phyloP scores from a whole-genome alignment of 768 basidiomycete species.

The Tylopilus plumbeoviolaceoides region DNA sequence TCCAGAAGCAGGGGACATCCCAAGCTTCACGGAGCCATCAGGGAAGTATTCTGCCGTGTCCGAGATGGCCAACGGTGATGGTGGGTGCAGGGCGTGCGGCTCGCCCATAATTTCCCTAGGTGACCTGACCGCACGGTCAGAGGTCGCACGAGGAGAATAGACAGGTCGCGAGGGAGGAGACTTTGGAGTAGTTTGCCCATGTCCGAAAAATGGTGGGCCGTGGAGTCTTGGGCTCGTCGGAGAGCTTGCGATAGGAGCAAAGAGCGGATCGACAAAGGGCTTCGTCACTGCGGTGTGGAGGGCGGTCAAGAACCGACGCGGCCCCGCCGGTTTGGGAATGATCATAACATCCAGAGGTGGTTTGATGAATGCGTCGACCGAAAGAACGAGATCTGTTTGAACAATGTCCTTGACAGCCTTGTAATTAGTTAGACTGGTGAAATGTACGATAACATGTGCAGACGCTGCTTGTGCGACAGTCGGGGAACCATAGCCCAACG shows the following conservation, averaged over 20 bases:
- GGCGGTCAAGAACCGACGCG: constrained; percentile 87
- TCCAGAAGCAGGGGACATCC: constrained; percentile 76
- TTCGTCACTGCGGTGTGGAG: constrained; percentile 86
- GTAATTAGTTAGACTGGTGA: constrained; percentile 88
- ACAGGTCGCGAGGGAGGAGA: constrained; percentile 43
- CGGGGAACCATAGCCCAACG: constrained; percentile 37
- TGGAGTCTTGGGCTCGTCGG: constrained; percentile 73
- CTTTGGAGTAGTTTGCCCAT: constrained; percentile 32
- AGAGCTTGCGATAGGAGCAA: constrained; percentile 91
- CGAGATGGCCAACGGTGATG: constrained; percentile 67
- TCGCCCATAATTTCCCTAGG: constrained; percentile 42
- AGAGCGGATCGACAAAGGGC: constrained; percentile 86
- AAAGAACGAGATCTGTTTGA: constrained; percentile 48
- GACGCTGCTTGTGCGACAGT: constrained; percentile 29
- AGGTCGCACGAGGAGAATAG: constrained; percentile 38
- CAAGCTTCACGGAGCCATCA: constrained; percentile 66
- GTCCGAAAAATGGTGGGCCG: constrained; percentile 42
- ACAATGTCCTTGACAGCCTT: constrained; percentile 83
- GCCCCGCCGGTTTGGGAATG: constrained; percentile 95
- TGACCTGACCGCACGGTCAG: constrained; percentile 42
- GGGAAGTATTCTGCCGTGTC: constrained; percentile 67
- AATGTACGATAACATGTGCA: constrained; percentile 65
- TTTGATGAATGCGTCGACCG: constrained; percentile 42
- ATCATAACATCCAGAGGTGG: constrained; percentile 89
- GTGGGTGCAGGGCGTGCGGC: constrained; percentile 41